A percentile compares a stretch with the other conserved stretches of the same genome.
Conservation (phyloP, 176 grass and related monocot species). For the Oryza australiensis region DNA sequence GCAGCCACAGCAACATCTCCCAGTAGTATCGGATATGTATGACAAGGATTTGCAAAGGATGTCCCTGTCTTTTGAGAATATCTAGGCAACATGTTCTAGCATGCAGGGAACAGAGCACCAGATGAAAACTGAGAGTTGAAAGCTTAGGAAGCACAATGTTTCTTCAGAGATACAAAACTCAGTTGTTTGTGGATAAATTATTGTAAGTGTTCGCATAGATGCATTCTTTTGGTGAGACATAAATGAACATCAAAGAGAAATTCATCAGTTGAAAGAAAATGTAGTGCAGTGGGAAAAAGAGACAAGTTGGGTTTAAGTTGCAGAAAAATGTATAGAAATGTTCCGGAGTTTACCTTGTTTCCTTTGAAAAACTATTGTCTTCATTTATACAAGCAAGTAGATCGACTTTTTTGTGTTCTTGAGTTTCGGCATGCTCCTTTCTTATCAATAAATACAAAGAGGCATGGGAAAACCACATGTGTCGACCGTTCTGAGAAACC, state of each 20-base stretch:
- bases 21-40: conserved; percentile 43
- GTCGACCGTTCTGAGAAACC: conserved; percentile 23
- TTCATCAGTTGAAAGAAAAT: conserved; percentile 25
- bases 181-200: conserved; percentile 11
- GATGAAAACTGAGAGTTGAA: conserved; percentile 28
- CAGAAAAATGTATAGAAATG: conserved; percentile 41
- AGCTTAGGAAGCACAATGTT: conserved; percentile 28
- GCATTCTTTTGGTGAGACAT: conserved; percentile 30
- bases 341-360: conserved; percentile 36
- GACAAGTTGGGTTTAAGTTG: conserved; percentile 25
- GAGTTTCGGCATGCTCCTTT: conserved; percentile 25
- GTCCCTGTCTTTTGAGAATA: conserved; percentile 47
- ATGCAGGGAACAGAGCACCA: conserved; percentile 23
- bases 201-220: conserved; percentile 19
- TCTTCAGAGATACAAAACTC: conserved; percentile 30
- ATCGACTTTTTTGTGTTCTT: conserved; percentile 33
- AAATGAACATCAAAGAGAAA: conserved; percentile 33
- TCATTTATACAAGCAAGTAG: conserved; percentile 41
- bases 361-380: conserved; percentile 30
- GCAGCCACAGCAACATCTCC: conserved; percentile 41
- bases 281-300: background rate
- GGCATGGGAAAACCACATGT: conserved; percentile 23
- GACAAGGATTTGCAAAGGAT: conserved; percentile 62
- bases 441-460: conserved; percentile 38
- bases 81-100: conserved; percentile 40